These are phyloP conservation scores for Penicillium sp. DNA, from an alignment of 2,329 filamentous ascomycete genomes.

Conservation along the genomic window DNA sequence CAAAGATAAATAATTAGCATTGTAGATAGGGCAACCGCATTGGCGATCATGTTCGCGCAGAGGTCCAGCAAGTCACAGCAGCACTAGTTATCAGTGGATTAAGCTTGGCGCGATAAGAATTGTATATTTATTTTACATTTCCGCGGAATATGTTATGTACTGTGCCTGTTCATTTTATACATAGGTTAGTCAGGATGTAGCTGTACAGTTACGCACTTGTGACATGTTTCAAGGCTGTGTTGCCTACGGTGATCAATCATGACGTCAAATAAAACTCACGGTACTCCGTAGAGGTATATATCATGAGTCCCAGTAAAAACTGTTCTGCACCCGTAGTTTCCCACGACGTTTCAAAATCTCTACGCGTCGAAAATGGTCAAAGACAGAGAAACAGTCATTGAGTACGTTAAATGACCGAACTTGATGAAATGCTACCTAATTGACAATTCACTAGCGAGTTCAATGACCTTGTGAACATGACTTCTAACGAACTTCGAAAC, in stretches of 20 bases:
- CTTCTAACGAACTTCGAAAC: slow-evolving; percentile 58
- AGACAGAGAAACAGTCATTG: slow-evolving; percentile 53
- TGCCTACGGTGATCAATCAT: too few relatives aligned
- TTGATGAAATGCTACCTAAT: slow-evolving; percentile 26
- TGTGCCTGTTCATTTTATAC: too few relatives aligned
- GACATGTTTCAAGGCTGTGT: too few relatives aligned
- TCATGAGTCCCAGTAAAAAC: too few relatives aligned
- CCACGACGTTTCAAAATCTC: neutral
- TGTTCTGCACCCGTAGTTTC: too few relatives aligned
- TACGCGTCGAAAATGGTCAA: slow-evolving; percentile 52
- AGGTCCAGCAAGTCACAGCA: slow-evolving; percentile 6
- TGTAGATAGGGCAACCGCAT: neutral
- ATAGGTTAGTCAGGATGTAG: too few relatives aligned
- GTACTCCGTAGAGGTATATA: too few relatives aligned
- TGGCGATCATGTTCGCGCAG: neutral
- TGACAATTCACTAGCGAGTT: slow-evolving; percentile 52
- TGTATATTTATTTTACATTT: too few relatives aligned
- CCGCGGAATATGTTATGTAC: too few relatives aligned
- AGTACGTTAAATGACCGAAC: slow-evolving; percentile 35
- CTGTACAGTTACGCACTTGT: too few relatives aligned
- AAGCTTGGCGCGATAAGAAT: slow-evolving; percentile 6
- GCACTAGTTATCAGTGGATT: slow-evolving; percentile 9
- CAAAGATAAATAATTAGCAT: slow-evolving; percentile 2
- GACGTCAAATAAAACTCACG: too few relatives aligned
- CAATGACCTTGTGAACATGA: slow-evolving; percentile 68